A percentile compares a stretch with the other conserved stretches of the same genome.
Conservation (phyloP, 352 stramenopile species). For the Phytophthora europaea region DNA sequence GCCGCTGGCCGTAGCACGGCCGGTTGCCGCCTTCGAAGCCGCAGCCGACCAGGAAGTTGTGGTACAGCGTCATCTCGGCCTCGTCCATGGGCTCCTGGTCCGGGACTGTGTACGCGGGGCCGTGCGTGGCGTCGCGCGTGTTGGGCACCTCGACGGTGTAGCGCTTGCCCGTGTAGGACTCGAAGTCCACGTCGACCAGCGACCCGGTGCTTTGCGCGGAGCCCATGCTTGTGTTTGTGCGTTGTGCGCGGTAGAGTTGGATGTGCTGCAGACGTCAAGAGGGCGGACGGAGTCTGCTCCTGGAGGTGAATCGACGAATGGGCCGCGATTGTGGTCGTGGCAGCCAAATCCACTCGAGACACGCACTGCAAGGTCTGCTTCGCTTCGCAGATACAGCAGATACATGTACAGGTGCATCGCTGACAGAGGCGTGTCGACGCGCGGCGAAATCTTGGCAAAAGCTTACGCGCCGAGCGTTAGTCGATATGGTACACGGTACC, state of each 20-base stretch:
- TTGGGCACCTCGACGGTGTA: slow-evolving; percentile 47
- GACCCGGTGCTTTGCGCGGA: slow-evolving; percentile 42
- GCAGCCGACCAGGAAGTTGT: slow-evolving; percentile 44
- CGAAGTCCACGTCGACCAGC: slow-evolving; percentile 64
- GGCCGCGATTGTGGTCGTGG: background rate
- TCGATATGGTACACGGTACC: background rate
- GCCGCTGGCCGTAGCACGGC: slow-evolving; percentile 47
- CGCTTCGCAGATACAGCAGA: background rate
- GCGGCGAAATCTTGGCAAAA: background rate
- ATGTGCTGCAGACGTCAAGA: background rate
- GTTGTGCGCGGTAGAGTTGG: background rate
- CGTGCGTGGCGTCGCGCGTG: slow-evolving; percentile 39
- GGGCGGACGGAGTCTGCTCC: too few relatives aligned
- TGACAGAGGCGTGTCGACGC: background rate
- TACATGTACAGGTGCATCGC: background rate
- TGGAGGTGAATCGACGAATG: background rate
- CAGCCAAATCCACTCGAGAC: background rate
- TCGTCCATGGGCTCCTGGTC: slow-evolving; percentile 30
- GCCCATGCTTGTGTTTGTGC: slow-evolving; percentile 46
- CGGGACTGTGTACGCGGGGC: slow-evolving; percentile 38
- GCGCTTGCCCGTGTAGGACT: slow-evolving; percentile 44
- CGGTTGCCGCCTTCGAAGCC: slow-evolving; percentile 29
- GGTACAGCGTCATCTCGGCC: slow-evolving; percentile 43
- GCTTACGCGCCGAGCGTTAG: background rate
- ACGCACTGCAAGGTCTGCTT: background rate